phyloP scores from a whole-genome alignment of 2,329 filamentous ascomycete genomes.

The Pseudogymnoascus sp. region DNA sequence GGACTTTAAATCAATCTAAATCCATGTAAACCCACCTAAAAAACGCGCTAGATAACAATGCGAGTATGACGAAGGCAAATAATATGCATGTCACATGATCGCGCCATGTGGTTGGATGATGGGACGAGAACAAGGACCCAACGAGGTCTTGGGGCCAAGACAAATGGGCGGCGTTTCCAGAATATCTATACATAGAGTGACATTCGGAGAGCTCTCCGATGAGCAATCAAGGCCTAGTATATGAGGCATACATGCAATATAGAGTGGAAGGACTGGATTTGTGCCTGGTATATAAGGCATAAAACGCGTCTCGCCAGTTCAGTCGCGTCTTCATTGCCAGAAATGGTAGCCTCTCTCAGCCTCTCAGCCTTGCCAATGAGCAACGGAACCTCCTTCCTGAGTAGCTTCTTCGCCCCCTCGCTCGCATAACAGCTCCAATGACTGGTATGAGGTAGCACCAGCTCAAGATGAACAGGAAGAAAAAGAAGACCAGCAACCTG shows the following conservation, averaged over 20 bases:
- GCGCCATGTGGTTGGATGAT: not conserved
- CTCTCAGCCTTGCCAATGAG: not conserved
- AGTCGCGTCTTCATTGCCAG: not conserved
- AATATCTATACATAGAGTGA: not conserved
- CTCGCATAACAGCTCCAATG: not conserved
- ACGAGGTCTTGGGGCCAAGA: not conserved
- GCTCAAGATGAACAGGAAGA: conserved; percentile 12
- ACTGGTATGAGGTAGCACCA: conserved; percentile 4
- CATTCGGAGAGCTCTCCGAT: not conserved
- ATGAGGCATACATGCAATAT: not conserved
- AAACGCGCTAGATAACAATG: not conserved
- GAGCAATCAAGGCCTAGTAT: not conserved
- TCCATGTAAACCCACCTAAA: not conserved
- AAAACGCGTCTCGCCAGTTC: not conserved
- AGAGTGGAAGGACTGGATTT: not conserved
- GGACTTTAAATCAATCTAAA: not conserved
- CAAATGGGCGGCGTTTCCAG: not conserved
- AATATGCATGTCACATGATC: not conserved
- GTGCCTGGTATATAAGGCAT: not conserved
- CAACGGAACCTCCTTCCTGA: not conserved
- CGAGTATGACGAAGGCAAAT: not conserved
- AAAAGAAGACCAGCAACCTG: conserved; percentile 10
- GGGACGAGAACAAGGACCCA: not conserved
- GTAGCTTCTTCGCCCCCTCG: not conserved
- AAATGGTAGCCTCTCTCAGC: not conserved